Percentiles rank a stretch among this genome's conserved stretches.
These are phyloP conservation scores for Phytophthora crassamura DNA, from an alignment of 352 stramenopile genomes.

Conservation along the genomic window DNA sequence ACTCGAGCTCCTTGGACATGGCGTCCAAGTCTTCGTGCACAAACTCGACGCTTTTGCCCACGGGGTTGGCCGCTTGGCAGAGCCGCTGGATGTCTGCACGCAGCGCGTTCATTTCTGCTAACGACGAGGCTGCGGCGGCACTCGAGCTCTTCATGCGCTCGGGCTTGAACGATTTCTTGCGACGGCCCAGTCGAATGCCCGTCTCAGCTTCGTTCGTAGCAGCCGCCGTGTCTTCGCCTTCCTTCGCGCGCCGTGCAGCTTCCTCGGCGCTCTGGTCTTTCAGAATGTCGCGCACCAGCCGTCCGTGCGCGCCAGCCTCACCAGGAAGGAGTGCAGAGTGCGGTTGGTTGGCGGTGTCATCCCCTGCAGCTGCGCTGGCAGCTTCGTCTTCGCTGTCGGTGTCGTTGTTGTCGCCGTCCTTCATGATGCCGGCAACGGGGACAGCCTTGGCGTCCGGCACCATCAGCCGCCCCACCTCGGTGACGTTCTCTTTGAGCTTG, in stretches of 20 bases:
- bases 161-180: constrained; percentile 83
- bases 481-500: constrained; percentile 91
- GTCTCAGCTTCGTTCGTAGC: constrained; percentile 68
- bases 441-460: constrained; percentile 85
- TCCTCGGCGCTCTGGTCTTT: constrained; percentile 82
- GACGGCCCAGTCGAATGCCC: constrained; percentile 72
- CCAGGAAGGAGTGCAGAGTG: constrained; percentile 41
- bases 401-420: constrained; percentile 80
- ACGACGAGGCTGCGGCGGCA: constrained; percentile 61
- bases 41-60: constrained; percentile 94
- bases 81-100: constrained; percentile 90
- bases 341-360: constrained; percentile 34
- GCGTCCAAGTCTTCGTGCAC: constrained; percentile 93
- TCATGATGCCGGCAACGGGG: constrained; percentile 80
- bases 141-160: constrained; percentile 70
- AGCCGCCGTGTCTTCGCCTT: constrained; percentile 65
- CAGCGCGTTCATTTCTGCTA: constrained; percentile 80
- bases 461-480: constrained; percentile 69
- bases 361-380: constrained; percentile 19
- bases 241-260: constrained; percentile 65
- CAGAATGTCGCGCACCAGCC: constrained; percentile 84
- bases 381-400: constrained; percentile 77
- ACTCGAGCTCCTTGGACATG: constrained; percentile 94
- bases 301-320: constrained; percentile 62
- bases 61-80: constrained; percentile 91